Conservation (phyloP, 148 eudicot species). For the Heliamphora exappendiculata region DNA sequence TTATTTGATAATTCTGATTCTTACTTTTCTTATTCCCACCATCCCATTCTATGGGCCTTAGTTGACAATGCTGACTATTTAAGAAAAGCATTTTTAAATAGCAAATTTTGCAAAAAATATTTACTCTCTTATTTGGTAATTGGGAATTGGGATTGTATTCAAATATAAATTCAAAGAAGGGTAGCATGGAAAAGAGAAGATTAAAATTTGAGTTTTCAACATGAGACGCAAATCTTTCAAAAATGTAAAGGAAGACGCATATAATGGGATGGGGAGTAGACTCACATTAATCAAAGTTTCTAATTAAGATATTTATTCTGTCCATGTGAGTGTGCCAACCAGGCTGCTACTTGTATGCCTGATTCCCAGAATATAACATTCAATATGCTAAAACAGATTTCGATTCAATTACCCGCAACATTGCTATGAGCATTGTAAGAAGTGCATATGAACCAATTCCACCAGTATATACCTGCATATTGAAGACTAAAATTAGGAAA, state of each 20-base stretch:
- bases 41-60: too few relatives aligned
- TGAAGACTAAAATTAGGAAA: not conserved
- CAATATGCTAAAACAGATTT: not conserved
- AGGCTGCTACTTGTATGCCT: not conserved
- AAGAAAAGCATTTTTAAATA: too few relatives aligned
- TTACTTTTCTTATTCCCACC: too few relatives aligned
- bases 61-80: too few relatives aligned
- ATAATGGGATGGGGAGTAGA: not conserved
- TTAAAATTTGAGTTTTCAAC: not conserved
- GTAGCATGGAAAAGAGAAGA: not conserved
- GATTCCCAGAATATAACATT: constrained; percentile 3
- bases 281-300: not conserved
- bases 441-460: constrained; percentile 97
- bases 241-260: not conserved
- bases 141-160: not conserved
- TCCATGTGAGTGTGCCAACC: not conserved
- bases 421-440: constrained; percentile 85
- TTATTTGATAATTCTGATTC: too few relatives aligned
- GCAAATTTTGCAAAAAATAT: too few relatives aligned
- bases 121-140: too few relatives aligned
- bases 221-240: not conserved
- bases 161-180: not conserved
- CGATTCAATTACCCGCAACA: constrained; percentile 64
- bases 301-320: not conserved
- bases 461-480: constrained; percentile 75